Percentiles rank a stretch among this genome's conserved stretches.
These are phyloP conservation scores for Cladosporium sp. DNA, from an alignment of 2,329 filamentous ascomycete genomes.

Conservation along the genomic window DNA sequence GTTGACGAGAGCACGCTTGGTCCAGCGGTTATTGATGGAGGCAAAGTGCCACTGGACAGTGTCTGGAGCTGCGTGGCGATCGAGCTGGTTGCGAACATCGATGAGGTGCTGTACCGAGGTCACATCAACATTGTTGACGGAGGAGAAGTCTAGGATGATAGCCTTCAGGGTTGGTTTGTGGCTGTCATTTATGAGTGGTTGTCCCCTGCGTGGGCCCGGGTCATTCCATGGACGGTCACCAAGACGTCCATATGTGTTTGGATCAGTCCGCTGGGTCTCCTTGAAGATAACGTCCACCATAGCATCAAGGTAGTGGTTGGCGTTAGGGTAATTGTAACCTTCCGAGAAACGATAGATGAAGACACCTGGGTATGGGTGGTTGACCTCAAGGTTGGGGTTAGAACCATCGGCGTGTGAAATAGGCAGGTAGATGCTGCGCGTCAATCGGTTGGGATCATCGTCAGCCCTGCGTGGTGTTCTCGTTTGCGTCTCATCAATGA, in stretches of 20 bases:
- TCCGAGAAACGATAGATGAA: slow-evolving; percentile 96
- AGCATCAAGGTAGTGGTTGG: slow-evolving; percentile 80
- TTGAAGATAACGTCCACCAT: slow-evolving; percentile 42
- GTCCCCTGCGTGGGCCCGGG: slow-evolving; percentile 64
- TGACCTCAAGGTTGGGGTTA: slow-evolving; percentile 76
- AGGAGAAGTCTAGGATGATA: slow-evolving; percentile 89
- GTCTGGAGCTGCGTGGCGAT: slow-evolving; percentile 75
- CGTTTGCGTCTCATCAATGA: slow-evolving; percentile 52
- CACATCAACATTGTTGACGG: slow-evolving; percentile 89
- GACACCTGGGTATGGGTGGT: slow-evolving; percentile 80
- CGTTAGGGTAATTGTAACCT: slow-evolving; percentile 95
- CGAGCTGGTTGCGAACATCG: slow-evolving; percentile 90
- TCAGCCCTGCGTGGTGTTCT: slow-evolving; percentile 26
- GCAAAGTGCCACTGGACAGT: slow-evolving; percentile 93
- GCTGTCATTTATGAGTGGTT: slow-evolving; percentile 44
- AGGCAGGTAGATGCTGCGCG: slow-evolving; percentile 80
- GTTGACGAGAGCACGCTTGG: slow-evolving; percentile 79
- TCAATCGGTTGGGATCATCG: slow-evolving; percentile 46
- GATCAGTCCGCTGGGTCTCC: slow-evolving; percentile 72
- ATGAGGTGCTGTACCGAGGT: slow-evolving; percentile 90
- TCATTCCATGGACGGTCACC: slow-evolving; percentile 92
- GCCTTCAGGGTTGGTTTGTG: slow-evolving; percentile 70
- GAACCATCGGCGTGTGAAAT: slow-evolving; percentile 84
- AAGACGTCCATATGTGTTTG: slow-evolving; percentile 54
- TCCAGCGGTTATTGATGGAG: slow-evolving; percentile 91